phyloP scores from a whole-genome alignment of 1,139 yeast genomes.

The Zygosaccharomyces sapae region DNA sequence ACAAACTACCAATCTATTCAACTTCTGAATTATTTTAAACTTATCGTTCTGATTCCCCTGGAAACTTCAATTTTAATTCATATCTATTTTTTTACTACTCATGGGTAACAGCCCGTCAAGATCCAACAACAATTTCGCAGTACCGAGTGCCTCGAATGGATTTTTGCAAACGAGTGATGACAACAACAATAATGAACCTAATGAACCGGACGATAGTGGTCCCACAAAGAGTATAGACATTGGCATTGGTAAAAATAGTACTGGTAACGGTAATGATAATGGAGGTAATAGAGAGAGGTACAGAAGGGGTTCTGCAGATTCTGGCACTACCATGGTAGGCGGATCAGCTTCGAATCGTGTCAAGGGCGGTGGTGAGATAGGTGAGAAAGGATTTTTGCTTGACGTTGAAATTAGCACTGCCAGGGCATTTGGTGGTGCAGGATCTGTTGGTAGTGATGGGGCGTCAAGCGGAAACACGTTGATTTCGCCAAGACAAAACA shows the following conservation, averaged over 20 bases:
- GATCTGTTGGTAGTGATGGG: conserved; percentile 13
- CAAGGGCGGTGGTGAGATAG: neutral
- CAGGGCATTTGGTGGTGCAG: conserved; percentile 16
- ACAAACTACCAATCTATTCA: no score
- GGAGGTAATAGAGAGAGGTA: neutral
- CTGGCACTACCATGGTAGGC: conserved; percentile 14
- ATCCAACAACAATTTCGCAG: conserved; percentile 29
- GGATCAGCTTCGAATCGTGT: neutral
- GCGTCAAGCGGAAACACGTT: conserved; percentile 14
- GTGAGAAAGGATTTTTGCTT: conserved; percentile 5
- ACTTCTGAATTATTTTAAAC: no score
- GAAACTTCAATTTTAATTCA: neutral
- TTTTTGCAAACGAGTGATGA: conserved; percentile 26
- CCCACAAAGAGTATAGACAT: conserved; percentile 15
- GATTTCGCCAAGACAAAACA: conserved; percentile 11
- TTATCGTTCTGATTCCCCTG: neutral
- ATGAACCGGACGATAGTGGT: conserved; percentile 40
- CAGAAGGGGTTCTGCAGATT: conserved; percentile 10
- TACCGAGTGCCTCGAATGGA: conserved; percentile 46
- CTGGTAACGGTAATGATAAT: neutral
- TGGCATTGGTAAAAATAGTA: conserved; percentile 5
- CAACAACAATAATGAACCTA: conserved; percentile 32
- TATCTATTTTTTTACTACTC: conserved; percentile 2
- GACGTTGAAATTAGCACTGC: conserved; percentile 17
- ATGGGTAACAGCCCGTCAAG: conserved; percentile 39